Evolutionary conservation across 768 basidiomycete species (phyloP).

Genomic region (Chalciporus chontae): DNA sequence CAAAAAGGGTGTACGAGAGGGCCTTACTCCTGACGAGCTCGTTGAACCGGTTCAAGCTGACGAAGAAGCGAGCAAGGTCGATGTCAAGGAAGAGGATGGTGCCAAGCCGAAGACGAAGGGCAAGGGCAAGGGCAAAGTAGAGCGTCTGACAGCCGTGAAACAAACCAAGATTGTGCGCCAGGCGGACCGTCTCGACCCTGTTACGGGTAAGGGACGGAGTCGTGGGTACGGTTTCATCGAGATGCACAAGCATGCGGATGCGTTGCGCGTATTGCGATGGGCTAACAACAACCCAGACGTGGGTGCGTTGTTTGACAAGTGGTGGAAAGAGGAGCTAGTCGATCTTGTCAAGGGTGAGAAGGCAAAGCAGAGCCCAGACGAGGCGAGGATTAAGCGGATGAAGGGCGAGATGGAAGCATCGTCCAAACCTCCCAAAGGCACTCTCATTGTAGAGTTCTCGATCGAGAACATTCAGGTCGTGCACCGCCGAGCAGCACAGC

Average conservation of each 20-base stretch:
- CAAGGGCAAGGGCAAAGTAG: constrained; percentile 20
- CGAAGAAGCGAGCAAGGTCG: constrained; percentile 24
- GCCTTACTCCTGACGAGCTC: constrained; percentile 71
- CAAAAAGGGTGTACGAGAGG: constrained; percentile 52
- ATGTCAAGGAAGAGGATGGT: constrained; percentile 23
- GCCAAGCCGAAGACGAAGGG: constrained; percentile 25
- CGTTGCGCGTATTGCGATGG: constrained; percentile 88
- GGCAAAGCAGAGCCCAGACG: constrained; percentile 43
- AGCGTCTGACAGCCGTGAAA: constrained; percentile 54
- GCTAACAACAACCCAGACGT: constrained; percentile 84
- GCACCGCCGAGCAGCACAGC: constrained; percentile 61
- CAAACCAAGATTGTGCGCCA: constrained; percentile 94
- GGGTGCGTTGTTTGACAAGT: constrained; percentile 59
- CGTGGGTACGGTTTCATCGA: constrained; percentile 97
- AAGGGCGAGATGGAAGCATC: constrained; percentile 47
- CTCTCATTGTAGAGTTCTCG: constrained; percentile 90
- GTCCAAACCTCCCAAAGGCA: constrained; percentile 40
- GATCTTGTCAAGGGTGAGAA: constrained; percentile 57
- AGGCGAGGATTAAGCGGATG: constrained; percentile 52
- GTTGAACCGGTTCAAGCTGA: constrained; percentile 37
- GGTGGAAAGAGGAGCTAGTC: constrained; percentile 82
- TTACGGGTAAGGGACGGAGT: constrained; percentile 83
- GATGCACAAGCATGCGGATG: constrained; percentile 83
- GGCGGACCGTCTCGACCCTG: constrained; percentile 80
- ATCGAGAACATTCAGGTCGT: constrained; percentile 94